Conservation (phyloP, 768 basidiomycete genomes). For the Termitomyces titanicus region DNA sequence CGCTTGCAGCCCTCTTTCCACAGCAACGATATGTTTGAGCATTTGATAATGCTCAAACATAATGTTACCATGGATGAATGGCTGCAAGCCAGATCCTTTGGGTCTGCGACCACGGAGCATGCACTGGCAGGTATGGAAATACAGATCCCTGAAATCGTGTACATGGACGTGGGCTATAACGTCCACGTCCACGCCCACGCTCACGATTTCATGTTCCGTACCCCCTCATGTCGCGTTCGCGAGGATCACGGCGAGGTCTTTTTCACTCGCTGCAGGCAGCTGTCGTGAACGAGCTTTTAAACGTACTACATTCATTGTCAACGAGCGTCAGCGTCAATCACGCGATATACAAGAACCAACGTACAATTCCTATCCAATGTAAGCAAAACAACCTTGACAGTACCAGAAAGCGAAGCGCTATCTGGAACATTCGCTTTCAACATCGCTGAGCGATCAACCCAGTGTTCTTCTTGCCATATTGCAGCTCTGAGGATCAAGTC, state of each 20-base stretch:
- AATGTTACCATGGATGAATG: neutral
- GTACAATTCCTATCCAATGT: slow-evolving; percentile 90
- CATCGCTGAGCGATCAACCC: slow-evolving; percentile 78
- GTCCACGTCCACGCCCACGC: neutral
- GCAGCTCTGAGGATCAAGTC: slow-evolving; percentile 92
- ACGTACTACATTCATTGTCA: slow-evolving; percentile 53
- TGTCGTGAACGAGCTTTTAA: slow-evolving; percentile 87
- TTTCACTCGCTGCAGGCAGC: slow-evolving; percentile 81
- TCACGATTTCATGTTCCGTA: neutral
- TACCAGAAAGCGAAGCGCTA: slow-evolving; percentile 34
- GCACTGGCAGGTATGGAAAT: neutral
- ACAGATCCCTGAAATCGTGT: neutral
- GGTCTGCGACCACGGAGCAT: neutral
- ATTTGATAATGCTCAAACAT: neutral
- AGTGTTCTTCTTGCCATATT: slow-evolving; percentile 91
- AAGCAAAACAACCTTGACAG: slow-evolving; percentile 83
- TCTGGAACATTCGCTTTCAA: slow-evolving; percentile 41
- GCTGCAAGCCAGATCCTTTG: neutral
- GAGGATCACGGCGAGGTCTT: slow-evolving; percentile 75
- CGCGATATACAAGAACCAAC: slow-evolving; percentile 25
- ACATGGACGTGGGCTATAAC: neutral
- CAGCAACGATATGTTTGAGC: neutral
- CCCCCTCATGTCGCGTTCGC: slow-evolving; percentile 13
- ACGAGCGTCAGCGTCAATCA: neutral
- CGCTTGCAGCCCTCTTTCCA: neutral